Conservation (phyloP, 2,329 filamentous ascomycete species). For the Epichloe sp. region DNA sequence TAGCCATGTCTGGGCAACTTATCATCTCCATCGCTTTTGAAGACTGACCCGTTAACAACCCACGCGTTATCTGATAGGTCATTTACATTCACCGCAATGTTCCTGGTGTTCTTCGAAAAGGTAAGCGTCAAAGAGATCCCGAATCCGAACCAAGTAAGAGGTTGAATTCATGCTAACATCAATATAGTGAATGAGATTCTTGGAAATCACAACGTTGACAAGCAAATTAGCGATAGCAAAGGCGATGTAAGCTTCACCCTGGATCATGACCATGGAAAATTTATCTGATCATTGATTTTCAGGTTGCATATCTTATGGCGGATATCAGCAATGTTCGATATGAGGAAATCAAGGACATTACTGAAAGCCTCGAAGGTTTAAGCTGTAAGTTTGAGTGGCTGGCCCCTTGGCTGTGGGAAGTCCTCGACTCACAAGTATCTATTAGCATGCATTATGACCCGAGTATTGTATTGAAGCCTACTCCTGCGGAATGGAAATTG, state of each 20-base stretch:
- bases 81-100: conserved; percentile 97
- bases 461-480: conserved; percentile 29
- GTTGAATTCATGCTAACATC: neutral
- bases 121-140: conserved; percentile 25
- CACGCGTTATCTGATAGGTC: conserved; percentile 33
- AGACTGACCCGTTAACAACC: conserved; percentile 7
- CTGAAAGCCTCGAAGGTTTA: conserved; percentile 67
- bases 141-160: neutral
- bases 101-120: conserved; percentile 81
- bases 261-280: neutral
- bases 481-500: neutral
- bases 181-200: conserved; percentile 78
- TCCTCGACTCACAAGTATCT: neutral
- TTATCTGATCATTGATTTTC: neutral
- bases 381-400: conserved; percentile 46
- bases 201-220: conserved; percentile 93
- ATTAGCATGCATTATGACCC: conserved; percentile 30
- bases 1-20: neutral
- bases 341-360: conserved; percentile 73
- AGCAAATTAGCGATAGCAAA: conserved; percentile 93
- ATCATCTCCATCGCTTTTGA: neutral
- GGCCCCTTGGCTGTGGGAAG: neutral
- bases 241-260: conserved; percentile 51
- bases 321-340: conserved; percentile 82
- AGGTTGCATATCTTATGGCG: conserved; percentile 92